Percentiles rank a stretch among this genome's conserved stretches.
These are phyloP conservation scores for Colletotrichum orchidophilum DNA, from an alignment of 2,329 filamentous ascomycete genomes.

Conservation along the genomic window DNA sequence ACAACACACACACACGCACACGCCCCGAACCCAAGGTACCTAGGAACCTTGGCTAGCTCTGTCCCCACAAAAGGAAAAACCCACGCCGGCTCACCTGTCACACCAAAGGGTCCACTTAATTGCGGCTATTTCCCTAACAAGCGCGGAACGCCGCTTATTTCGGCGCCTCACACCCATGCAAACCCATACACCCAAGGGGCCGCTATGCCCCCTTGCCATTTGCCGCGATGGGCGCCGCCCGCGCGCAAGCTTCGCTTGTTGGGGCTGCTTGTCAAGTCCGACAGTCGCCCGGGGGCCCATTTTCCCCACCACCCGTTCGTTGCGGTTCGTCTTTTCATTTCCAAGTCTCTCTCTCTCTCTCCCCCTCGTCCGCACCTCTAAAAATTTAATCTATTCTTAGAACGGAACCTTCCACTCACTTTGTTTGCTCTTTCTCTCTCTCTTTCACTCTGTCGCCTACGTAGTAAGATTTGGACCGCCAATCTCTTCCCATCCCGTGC, in stretches of 20 bases:
- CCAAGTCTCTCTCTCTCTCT: neutral
- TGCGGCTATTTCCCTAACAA: neutral
- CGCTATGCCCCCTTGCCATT: neutral
- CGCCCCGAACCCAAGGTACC: neutral
- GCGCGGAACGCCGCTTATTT: neutral
- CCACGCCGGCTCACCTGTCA: neutral
- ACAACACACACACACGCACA: neutral
- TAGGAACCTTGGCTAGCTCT: neutral
- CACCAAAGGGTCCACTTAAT: neutral
- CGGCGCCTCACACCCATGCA: neutral
- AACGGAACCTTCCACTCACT: neutral
- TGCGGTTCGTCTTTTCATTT: neutral
- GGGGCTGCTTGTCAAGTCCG: neutral
- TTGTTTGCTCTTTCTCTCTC: neutral
- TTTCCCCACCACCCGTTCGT: conserved; percentile 7
- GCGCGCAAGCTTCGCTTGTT: neutral
- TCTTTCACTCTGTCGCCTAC: neutral
- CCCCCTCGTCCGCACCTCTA: conserved; percentile 9
- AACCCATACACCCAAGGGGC: no score
- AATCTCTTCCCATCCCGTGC: neutral
- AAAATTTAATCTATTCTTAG: conserved; percentile 28
- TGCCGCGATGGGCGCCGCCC: conserved; percentile 8
- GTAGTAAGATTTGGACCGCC: neutral
- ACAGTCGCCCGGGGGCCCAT: no score
- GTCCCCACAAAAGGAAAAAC: neutral